These are phyloP conservation scores for Candida gorgasii DNA, from an alignment of 805 yeast species.

Conservation along the genomic window DNA sequence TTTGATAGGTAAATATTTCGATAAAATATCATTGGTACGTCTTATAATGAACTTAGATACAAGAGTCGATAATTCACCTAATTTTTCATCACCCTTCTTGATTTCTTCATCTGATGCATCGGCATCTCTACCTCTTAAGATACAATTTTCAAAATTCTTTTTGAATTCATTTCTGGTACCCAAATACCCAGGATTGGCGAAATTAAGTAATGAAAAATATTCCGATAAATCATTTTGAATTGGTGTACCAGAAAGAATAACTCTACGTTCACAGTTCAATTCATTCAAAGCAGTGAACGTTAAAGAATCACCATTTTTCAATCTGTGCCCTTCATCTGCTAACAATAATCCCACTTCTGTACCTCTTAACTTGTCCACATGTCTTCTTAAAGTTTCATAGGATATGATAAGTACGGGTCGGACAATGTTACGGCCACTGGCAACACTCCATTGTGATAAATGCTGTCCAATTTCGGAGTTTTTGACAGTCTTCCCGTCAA, in stretches of 20 bases:
- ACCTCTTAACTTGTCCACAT: constrained; percentile 70
- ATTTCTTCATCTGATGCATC: constrained; percentile 81
- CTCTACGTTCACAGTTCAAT: constrained; percentile 84
- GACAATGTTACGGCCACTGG: constrained; percentile 83
- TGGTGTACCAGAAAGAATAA: constrained; percentile 94
- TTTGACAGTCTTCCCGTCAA: constrained; percentile 86
- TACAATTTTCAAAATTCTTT: constrained; percentile 77
- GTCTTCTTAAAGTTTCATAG: constrained; percentile 88
- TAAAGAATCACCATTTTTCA: constrained; percentile 77
- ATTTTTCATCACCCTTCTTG: constrained; percentile 63
- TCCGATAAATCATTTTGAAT: constrained; percentile 94
- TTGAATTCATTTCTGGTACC: constrained; percentile 85
- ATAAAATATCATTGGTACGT: constrained; percentile 90
- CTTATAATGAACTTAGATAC: constrained; percentile 91
- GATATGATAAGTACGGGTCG: constrained; percentile 93
- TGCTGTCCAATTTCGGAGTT: constrained; percentile 66
- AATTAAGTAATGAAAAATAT: constrained; percentile 84
- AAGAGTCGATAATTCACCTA: constrained; percentile 66
- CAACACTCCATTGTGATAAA: constrained; percentile 80
- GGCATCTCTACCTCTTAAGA: constrained; percentile 86
- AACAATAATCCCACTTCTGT: constrained; percentile 83
- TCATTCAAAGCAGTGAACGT: constrained; percentile 86
- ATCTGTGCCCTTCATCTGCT: constrained; percentile 51
- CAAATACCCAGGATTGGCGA: constrained; percentile 91
- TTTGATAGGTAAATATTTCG: constrained; percentile 92